Base-by-base conservation (phyloP, 352 stramenopile genomes). In the Phytopythium aichiense region DNA sequence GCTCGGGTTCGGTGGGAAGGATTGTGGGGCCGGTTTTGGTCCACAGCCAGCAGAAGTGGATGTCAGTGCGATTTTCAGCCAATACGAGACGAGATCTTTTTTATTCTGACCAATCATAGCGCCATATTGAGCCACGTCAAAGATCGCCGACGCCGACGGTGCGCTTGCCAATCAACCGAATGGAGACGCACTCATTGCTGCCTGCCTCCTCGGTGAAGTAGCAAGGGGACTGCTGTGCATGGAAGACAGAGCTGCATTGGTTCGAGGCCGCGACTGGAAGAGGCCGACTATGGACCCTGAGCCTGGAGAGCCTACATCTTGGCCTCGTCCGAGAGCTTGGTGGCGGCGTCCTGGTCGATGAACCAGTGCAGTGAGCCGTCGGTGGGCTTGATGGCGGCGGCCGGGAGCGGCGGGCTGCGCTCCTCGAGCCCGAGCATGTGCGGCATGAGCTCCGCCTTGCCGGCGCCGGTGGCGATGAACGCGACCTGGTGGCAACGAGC, bases 361-460 rank as follows among this genome's bases (percentile, higher is more conserved):
- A 91, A 95, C 89, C 89, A 97, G 46, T 86, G 76, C 28, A 95
- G 66, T 35, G 89, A 62, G n/a, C 88, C 88, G 22, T 87, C 65
- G 33, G 67, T 84, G 23, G 85, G 87, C 25, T 81, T 76, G 58
- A 96, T 80, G 28, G 75, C 76, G n/a, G 84, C 83, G 1, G 87
- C 86, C 7, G 89, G 89, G 9, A 96, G 77, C 7, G 79, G 63
- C 16, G 76, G 77, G 28, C 74, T 74, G 60, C 84, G 82, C 50
- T 73, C 63, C 61, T 93, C 81, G 15, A 85, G 56, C 16, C 85
- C 81, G 35, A 91, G 31, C 78, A 95, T 90, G 63, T 92, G 74
- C 45, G 81, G 79, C 58, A 98, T 91, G 28, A 97, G 68, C 20
- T 93, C 81, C 6, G 84, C 87, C 71, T 98, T 98, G 65, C 79